These are phyloP conservation scores for Bombardia bombarda DNA, from an alignment of 495 filamentous ascomycete genomes.

Conservation along the genomic window DNA sequence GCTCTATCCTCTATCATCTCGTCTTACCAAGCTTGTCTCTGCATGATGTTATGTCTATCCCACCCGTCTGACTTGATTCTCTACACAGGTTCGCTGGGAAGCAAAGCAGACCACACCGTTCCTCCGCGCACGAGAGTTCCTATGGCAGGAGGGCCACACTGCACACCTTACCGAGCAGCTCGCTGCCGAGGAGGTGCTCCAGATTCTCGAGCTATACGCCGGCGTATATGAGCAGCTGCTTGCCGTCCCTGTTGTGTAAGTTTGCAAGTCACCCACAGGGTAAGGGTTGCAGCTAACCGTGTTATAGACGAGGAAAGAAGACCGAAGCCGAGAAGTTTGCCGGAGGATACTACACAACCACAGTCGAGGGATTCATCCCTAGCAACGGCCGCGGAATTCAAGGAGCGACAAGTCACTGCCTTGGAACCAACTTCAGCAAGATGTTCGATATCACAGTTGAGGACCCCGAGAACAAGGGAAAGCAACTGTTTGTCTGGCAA, in stretches of 20 bases:
- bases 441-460: slow-evolving; percentile 98
- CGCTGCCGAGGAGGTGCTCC: slow-evolving; percentile 74
- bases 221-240: slow-evolving; percentile 87
- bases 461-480: slow-evolving; percentile 60
- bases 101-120: slow-evolving; percentile 97
- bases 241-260: slow-evolving; percentile 86
- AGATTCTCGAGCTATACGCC: slow-evolving; percentile 91
- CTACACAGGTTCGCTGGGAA: slow-evolving; percentile 65
- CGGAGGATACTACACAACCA: slow-evolving; percentile 90
- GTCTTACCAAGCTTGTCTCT: no score
- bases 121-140: slow-evolving; percentile 84
- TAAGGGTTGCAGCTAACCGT: no score
- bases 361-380: slow-evolving; percentile 91
- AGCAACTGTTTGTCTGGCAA: slow-evolving; percentile 85
- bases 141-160: slow-evolving; percentile 98
- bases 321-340: slow-evolving; percentile 95
- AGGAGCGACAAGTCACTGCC: slow-evolving; percentile 85
- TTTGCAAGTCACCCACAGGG: no score
- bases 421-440: slow-evolving; percentile 95
- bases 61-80: no score
- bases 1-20: not conserved
- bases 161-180: slow-evolving; percentile 75
- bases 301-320: slow-evolving; percentile 82
- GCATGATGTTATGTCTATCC: no score
- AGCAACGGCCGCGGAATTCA: slow-evolving; percentile 94